Percentiles rank a stretch among this genome's conserved stretches.
Evolutionary conservation across 2,329 filamentous ascomycete genomes (phyloP).

Genomic region (Dactylonectria macrodidyma): DNA sequence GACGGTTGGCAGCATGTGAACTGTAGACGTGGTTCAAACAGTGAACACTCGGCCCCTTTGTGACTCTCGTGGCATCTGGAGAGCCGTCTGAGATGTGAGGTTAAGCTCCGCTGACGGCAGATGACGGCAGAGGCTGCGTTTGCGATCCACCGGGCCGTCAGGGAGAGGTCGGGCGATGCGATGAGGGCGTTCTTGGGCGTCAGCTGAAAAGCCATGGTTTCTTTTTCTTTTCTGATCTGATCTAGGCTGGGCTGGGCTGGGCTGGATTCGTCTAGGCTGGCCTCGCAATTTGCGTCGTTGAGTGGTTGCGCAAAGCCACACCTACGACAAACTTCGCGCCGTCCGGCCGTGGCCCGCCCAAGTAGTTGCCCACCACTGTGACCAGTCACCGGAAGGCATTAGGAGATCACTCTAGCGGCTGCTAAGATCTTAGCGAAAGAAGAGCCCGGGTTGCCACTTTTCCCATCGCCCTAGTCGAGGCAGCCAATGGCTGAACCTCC

Average conservation of each 20-base stretch:
- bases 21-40: background rate
- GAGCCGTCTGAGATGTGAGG: constrained; percentile 5
- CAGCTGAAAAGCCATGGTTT: constrained; percentile 35
- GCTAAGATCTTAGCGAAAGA: constrained; percentile 45
- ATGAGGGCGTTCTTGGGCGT: constrained; percentile 22
- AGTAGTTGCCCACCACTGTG: constrained; percentile 17
- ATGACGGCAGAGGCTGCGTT: constrained; percentile 27
- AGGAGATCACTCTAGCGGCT: constrained; percentile 23
- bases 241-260: constrained; percentile 24
- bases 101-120: constrained; percentile 16
- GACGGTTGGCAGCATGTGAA: constrained; percentile 3
- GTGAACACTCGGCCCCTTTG: background rate
- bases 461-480: constrained; percentile 22
- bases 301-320: constrained; percentile 34
- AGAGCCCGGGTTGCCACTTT: constrained; percentile 15
- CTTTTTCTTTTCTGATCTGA: constrained; percentile 18
- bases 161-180: constrained; percentile 12
- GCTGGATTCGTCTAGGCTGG: constrained; percentile 25
- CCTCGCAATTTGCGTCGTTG: constrained; percentile 25
- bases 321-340: constrained; percentile 26
- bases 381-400: constrained; percentile 13
- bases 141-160: constrained; percentile 5
- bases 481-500: constrained; percentile 6
- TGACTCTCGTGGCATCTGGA: constrained; percentile 4
- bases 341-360: constrained; percentile 17